Evolutionary conservation across 495 filamentous ascomycete genomes (phyloP).

Genomic region (Geoglossum glabrum): DNA sequence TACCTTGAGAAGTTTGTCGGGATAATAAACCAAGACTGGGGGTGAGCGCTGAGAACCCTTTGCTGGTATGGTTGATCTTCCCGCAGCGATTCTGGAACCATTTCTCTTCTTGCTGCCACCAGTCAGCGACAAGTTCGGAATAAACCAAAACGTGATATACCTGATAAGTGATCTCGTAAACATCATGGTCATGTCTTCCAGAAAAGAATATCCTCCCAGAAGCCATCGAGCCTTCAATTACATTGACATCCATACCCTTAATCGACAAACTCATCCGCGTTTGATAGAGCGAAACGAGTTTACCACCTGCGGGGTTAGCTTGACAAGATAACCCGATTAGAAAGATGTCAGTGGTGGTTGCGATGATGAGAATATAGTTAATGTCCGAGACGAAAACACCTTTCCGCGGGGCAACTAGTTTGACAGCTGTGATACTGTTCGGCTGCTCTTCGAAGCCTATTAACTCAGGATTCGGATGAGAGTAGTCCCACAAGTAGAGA

Average conservation of each 20-base stretch:
- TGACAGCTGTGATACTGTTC: conserved; percentile 68
- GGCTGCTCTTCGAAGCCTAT: conserved; percentile 80
- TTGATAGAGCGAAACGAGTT: conserved; percentile 54
- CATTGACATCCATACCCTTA: conserved; percentile 46
- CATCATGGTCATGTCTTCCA: conserved; percentile 57
- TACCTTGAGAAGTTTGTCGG: conserved; percentile 6
- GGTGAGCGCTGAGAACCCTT: conserved; percentile 31
- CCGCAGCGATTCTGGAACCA: conserved; percentile 76
- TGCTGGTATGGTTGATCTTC: conserved; percentile 69
- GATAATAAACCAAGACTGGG: background rate
- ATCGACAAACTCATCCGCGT: conserved; percentile 61
- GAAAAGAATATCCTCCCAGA: conserved; percentile 83
- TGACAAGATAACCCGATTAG: conserved; percentile 58
- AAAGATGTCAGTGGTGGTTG: conserved; percentile 64
- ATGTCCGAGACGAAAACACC: conserved; percentile 73
- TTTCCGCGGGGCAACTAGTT: conserved; percentile 52
- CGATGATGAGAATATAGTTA: conserved; percentile 70
- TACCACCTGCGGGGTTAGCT: conserved; percentile 37
- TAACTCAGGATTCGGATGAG: conserved; percentile 64
- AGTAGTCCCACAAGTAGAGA: conserved; percentile 96
- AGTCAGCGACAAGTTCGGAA: background rate
- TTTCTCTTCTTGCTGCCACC: conserved; percentile 40
- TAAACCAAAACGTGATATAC: conserved; percentile 12
- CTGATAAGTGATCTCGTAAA: conserved; percentile 87
- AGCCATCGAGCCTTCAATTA: conserved; percentile 54